These are phyloP conservation scores for Termitomyces sp. DNA, from an alignment of 768 basidiomycete species.

Conservation along the genomic window DNA sequence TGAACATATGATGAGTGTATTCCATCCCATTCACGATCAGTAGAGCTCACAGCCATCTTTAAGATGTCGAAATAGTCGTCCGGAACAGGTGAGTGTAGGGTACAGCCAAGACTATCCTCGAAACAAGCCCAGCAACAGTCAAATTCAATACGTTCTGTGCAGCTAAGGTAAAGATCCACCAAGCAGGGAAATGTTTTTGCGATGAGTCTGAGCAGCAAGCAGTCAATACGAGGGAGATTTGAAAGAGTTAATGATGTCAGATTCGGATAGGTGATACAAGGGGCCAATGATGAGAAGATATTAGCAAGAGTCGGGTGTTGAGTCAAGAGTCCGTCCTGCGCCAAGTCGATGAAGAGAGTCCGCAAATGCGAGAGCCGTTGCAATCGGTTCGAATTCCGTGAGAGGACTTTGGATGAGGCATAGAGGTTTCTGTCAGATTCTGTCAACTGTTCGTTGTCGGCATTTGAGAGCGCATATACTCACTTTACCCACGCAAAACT, in stretches of 20 bases:
- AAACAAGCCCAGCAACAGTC: slow-evolving; percentile 64
- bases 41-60: slow-evolving; percentile 48
- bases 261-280: slow-evolving; percentile 25
- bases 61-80: slow-evolving; percentile 39
- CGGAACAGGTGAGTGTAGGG: slow-evolving; percentile 62
- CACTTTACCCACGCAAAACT: slow-evolving; percentile 48
- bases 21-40: background rate
- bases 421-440: slow-evolving; percentile 25
- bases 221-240: slow-evolving; percentile 55
- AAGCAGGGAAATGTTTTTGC: slow-evolving; percentile 44
- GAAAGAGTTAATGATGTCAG: slow-evolving; percentile 50
- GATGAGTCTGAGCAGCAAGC: slow-evolving; percentile 42
- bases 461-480: slow-evolving; percentile 21
- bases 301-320: slow-evolving; percentile 34
- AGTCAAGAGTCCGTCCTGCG: slow-evolving; percentile 34
- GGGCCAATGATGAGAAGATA: slow-evolving; percentile 29
- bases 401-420: slow-evolving; percentile 27
- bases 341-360: slow-evolving; percentile 39
- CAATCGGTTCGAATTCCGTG: slow-evolving; percentile 22
- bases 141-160: slow-evolving; percentile 53
- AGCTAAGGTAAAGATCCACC: slow-evolving; percentile 49
- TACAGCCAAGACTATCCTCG: slow-evolving; percentile 53
- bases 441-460: background rate
- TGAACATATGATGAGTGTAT: background rate
- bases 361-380: slow-evolving; percentile 30